phyloP scores from a whole-genome alignment of 257 asterid genomes.

The Cinchona pubescens region DNA sequence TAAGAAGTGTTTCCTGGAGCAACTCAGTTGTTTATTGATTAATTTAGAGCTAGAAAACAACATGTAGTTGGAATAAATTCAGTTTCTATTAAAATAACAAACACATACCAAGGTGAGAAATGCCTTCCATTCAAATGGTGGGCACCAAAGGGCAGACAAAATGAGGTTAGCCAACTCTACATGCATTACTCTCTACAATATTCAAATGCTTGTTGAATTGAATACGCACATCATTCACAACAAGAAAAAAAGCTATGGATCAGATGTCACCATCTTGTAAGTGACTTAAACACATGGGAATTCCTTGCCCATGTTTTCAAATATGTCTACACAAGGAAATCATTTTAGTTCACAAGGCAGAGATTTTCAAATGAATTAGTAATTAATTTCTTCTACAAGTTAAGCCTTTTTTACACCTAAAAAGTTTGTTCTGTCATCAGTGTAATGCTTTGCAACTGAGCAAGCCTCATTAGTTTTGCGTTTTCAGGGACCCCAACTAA shows the following conservation, averaged over 20 bases:
- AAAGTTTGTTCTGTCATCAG: neutral
- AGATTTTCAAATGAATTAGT: neutral
- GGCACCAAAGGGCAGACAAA: neutral
- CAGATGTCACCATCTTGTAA: neutral
- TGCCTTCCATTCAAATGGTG: neutral
- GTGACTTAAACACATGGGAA: neutral
- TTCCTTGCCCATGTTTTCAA: neutral
- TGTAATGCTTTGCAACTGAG: slow-evolving; percentile 26
- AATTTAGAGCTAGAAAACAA: neutral
- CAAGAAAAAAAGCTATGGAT: neutral
- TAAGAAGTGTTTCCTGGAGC: neutral
- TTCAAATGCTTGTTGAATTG: neutral
- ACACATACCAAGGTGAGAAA: too few relatives aligned
- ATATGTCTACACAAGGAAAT: neutral
- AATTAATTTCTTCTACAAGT: neutral
- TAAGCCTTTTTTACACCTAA: neutral
- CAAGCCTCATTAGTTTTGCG: slow-evolving; percentile 31
- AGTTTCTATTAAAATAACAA: neutral
- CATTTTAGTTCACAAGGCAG: neutral
- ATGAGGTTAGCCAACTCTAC: neutral
- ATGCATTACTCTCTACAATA: neutral
- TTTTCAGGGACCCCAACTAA: slow-evolving; percentile 31
- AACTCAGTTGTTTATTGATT: neutral
- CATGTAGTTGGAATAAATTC: neutral
- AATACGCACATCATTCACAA: neutral